Percentiles rank a stretch among this genome's conserved stretches.
Conservation (phyloP, 495 filamentous ascomycete genomes). For the Talaromyces ruber region DNA sequence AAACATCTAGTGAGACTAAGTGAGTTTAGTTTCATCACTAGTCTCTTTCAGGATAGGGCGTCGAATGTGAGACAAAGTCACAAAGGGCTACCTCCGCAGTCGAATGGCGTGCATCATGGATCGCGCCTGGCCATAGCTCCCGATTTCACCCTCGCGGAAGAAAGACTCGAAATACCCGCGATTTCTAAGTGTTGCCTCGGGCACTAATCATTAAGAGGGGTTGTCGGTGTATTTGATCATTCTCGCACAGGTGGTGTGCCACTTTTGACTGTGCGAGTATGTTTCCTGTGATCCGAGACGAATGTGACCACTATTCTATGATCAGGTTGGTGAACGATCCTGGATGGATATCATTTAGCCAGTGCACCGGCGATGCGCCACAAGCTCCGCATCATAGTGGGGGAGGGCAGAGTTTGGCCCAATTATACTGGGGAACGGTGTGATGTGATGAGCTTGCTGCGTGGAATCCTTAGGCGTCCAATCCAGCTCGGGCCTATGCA, state of each 20-base stretch:
- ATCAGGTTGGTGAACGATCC: neutral
- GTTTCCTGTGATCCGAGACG: neutral
- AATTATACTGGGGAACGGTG: neutral
- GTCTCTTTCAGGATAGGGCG: neutral
- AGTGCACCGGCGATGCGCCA: neutral
- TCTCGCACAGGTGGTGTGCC: neutral
- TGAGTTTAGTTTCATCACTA: neutral
- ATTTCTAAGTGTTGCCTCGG: neutral
- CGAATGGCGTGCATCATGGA: slow-evolving; percentile 1
- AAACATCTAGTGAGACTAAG: neutral
- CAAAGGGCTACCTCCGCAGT: neutral
- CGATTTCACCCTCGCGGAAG: neutral
- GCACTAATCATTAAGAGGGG: neutral
- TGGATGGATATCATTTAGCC: neutral
- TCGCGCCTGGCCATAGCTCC: slow-evolving; percentile 2
- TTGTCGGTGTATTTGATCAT: neutral
- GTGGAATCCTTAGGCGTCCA: neutral
- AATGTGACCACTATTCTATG: neutral
- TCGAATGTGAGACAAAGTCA: neutral
- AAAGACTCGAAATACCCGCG: neutral
- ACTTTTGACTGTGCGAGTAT: neutral
- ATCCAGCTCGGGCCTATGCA: neutral
- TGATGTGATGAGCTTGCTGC: slow-evolving; percentile 8
- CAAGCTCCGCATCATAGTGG: slow-evolving; percentile 1
- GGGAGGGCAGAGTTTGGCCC: neutral